Conservation (phyloP, 1,284 basidiomycete genomes). For the Kwoniella shivajii region DNA sequence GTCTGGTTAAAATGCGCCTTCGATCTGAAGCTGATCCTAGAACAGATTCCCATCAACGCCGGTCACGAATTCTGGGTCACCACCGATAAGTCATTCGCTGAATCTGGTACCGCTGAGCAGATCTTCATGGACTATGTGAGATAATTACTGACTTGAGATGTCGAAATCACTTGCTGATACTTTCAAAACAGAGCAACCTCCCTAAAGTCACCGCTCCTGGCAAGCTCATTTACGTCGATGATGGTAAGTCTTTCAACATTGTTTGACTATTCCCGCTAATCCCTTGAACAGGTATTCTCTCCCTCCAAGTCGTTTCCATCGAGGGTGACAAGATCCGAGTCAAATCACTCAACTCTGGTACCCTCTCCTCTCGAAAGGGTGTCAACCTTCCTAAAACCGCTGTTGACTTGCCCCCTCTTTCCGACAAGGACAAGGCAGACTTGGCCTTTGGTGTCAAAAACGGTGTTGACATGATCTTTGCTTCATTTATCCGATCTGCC, state of each 20-base stretch:
- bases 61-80: slow-evolving; percentile 95
- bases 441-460: slow-evolving; percentile 95
- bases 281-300: slow-evolving; percentile 70
- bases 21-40: slow-evolving; percentile 6
- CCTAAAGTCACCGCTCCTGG: slow-evolving; percentile 93
- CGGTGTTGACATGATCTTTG: slow-evolving; percentile 97
- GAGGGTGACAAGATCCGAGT: slow-evolving; percentile 80
- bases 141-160: not conserved
- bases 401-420: slow-evolving; percentile 96
- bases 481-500: slow-evolving; percentile 92
- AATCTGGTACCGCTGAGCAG: slow-evolving; percentile 76
- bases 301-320: slow-evolving; percentile 86
- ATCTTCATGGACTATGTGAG: slow-evolving; percentile 90
- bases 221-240: slow-evolving; percentile 96
- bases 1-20: slow-evolving; percentile 45
- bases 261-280: not conserved
- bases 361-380: slow-evolving; percentile 94
- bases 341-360: slow-evolving; percentile 89
- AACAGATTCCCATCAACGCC: slow-evolving; percentile 75
- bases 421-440: slow-evolving; percentile 97
- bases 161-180: slow-evolving; percentile 9
- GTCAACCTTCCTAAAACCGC: slow-evolving; percentile 98
- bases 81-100: slow-evolving; percentile 78
- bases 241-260: slow-evolving; percentile 61
- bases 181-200: slow-evolving; percentile 71